These are phyloP conservation scores for Lipomyces orientalis DNA, from an alignment of 805 yeast species.

Conservation along the genomic window DNA sequence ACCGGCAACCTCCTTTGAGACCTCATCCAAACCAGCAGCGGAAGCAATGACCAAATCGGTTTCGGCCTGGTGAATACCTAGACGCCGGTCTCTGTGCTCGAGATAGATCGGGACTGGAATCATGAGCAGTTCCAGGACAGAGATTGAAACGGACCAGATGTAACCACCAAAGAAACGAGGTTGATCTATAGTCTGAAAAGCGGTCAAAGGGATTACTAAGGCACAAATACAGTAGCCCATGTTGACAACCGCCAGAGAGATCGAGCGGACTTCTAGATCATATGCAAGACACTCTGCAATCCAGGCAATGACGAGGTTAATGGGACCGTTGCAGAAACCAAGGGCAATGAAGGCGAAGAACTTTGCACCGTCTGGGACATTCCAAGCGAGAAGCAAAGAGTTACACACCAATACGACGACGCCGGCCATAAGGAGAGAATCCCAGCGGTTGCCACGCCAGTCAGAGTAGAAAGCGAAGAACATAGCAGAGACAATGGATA, in stretches of 20 bases:
- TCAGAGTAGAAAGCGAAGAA: conserved; percentile 33
- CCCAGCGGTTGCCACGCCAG: conserved; percentile 35
- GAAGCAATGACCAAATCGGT: neutral
- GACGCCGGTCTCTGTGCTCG: conserved; percentile 24
- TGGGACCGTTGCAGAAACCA: conserved; percentile 34
- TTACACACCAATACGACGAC: conserved; percentile 28
- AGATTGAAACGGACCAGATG: conserved; percentile 14
- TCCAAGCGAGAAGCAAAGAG: conserved; percentile 23
- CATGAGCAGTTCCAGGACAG: conserved; percentile 23
- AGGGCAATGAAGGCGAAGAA: conserved; percentile 28
- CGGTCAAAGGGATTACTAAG: conserved; percentile 26
- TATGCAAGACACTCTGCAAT: conserved; percentile 28
- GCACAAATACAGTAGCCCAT: conserved; percentile 29
- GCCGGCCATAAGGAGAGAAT: conserved; percentile 25
- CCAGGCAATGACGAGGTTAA: conserved; percentile 34
- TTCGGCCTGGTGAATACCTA: conserved; percentile 21
- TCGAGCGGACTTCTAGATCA: conserved; percentile 30
- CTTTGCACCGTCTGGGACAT: conserved; percentile 26
- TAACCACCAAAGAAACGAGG: conserved; percentile 30
- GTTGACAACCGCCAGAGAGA: conserved; percentile 25
- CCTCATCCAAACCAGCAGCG: conserved; percentile 40
- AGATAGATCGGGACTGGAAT: conserved; percentile 24
- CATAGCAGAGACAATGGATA: conserved; percentile 32
- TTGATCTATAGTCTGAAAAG: conserved; percentile 28
- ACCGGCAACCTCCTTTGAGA: conserved; percentile 39